Evolutionary conservation across 192 early-diverging fungal genomes (phyloP).

Genomic region (Jimgerdemannia flammicorona): DNA sequence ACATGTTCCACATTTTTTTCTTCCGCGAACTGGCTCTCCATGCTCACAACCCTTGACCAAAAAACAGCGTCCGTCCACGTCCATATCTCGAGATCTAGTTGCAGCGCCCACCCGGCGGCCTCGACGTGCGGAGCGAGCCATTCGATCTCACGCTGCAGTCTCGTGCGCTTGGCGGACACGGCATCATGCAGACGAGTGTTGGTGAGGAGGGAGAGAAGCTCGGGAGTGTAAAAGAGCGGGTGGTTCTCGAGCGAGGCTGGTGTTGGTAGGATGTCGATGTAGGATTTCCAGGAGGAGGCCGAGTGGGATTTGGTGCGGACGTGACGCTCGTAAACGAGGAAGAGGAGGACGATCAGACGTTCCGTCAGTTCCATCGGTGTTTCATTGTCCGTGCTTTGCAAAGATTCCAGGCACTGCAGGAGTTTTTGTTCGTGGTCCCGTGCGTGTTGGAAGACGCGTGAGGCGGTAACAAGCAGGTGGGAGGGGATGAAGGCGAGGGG

Average conservation of each 20-base stretch:
- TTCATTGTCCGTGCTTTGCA: neutral
- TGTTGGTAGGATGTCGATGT: slow-evolving; percentile 55
- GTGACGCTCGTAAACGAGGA: slow-evolving; percentile 35
- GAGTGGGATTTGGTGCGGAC: neutral
- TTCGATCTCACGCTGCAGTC: slow-evolving; percentile 43
- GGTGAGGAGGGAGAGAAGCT: slow-evolving; percentile 30
- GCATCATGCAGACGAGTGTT: slow-evolving; percentile 52
- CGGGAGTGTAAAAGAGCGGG: slow-evolving; percentile 33
- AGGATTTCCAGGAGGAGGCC: slow-evolving; percentile 37
- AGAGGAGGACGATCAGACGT: slow-evolving; percentile 32
- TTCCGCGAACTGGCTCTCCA: slow-evolving; percentile 32
- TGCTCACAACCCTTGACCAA: slow-evolving; percentile 64
- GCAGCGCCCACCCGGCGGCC: slow-evolving; percentile 19
- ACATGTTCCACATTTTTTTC: neutral
- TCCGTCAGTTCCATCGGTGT: slow-evolving; percentile 6
- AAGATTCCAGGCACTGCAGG: neutral
- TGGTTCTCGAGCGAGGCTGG: slow-evolving; percentile 32
- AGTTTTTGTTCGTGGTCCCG: neutral
- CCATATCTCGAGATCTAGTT: slow-evolving; percentile 45
- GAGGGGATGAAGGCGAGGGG: neutral
- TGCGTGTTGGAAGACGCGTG: neutral
- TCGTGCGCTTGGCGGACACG: slow-evolving; percentile 43
- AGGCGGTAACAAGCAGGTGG: neutral
- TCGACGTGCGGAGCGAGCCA: slow-evolving; percentile 7
- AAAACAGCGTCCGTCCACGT: slow-evolving; percentile 67